Conservation (phyloP, 176 grass and related monocot species). For the Avena eriantha region DNA sequence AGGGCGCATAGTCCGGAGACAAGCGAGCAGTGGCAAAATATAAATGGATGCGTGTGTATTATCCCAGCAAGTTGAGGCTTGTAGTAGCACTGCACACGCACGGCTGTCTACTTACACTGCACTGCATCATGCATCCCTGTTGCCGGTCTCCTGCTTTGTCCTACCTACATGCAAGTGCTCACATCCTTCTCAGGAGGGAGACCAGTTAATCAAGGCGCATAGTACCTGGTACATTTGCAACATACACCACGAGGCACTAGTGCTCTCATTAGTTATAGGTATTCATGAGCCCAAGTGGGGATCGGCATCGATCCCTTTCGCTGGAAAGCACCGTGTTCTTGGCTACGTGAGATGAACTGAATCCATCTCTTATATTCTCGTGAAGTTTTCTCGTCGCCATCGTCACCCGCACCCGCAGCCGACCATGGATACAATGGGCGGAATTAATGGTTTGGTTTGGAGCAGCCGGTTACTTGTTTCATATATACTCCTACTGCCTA, state of each 20-base stretch:
- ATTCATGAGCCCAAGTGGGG: not conserved
- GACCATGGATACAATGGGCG: not conserved
- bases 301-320: not conserved
- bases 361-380: not conserved
- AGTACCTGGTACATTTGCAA: not conserved
- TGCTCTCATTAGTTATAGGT: not conserved
- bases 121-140: not conserved
- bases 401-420: not conserved
- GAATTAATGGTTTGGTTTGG: too few relatives aligned
- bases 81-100: not conserved
- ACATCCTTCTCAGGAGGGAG: not conserved
- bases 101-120: not conserved
- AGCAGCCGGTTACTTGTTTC: not conserved
- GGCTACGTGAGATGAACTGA: conserved; percentile 15
- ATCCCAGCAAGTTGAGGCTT: not conserved
- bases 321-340: conserved; percentile 14
- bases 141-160: not conserved
- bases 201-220: not conserved
- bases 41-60: not conserved
- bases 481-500: not conserved
- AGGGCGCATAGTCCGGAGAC: not conserved
- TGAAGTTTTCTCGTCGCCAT: conserved; percentile 3
- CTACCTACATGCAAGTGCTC: not conserved
- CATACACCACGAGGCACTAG: not conserved
- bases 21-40: not conserved